These are phyloP conservation scores for Candida suzukii DNA, from an alignment of 805 yeast genomes.

Conservation along the genomic window DNA sequence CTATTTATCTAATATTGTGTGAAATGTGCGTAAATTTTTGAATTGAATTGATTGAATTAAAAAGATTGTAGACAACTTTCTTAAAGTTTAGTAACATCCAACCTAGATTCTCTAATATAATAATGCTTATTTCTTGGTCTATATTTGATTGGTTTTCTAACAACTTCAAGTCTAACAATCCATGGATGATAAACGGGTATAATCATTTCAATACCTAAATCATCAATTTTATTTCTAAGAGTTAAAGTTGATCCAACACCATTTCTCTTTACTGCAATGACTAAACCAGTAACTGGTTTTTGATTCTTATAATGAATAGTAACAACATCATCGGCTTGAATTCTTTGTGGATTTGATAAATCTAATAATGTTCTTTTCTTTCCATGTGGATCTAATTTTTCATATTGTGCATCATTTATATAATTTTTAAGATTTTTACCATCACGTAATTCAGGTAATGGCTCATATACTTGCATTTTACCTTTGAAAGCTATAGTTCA, in stretches of 20 bases:
- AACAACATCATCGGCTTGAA: conserved; percentile 79
- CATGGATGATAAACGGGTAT: conserved; percentile 78
- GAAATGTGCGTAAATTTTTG: too few species aligned
- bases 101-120: conserved; percentile 74
- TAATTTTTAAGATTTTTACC: conserved; percentile 39
- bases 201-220: conserved; percentile 79
- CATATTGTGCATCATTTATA: conserved; percentile 43
- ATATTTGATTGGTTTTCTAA: conserved; percentile 67
- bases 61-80: conserved; percentile 13
- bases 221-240: conserved; percentile 74
- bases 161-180: conserved; percentile 66
- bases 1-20: too few species aligned
- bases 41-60: background rate
- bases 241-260: conserved; percentile 70
- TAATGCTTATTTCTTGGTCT: conserved; percentile 80
- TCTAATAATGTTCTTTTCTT: conserved; percentile 52
- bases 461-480: conserved; percentile 36
- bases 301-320: conserved; percentile 63
- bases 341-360: conserved; percentile 35
- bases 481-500: background rate
- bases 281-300: conserved; percentile 69
- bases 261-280: conserved; percentile 68
- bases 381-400: conserved; percentile 66
- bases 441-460: conserved; percentile 40
- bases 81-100: conserved; percentile 73